phyloP scores from a whole-genome alignment of 345 rosid species.

The Passiflora organensis region DNA sequence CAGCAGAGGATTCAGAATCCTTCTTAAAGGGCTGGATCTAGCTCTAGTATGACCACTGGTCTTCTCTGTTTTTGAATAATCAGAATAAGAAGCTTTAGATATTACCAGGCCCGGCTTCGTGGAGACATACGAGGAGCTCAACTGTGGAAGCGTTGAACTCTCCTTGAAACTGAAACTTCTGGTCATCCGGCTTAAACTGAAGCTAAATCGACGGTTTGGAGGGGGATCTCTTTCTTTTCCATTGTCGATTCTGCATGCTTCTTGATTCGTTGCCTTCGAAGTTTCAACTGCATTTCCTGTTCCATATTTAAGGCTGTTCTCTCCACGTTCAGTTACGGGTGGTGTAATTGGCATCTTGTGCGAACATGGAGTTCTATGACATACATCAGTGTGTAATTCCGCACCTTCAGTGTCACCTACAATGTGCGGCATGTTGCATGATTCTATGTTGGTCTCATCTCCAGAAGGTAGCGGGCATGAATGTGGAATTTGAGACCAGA shows the following conservation, averaged over 20 bases:
- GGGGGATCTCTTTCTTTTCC: constrained; percentile 46
- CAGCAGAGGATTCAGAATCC: constrained; percentile 65
- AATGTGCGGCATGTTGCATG: constrained; percentile 18
- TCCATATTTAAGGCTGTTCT: constrained; percentile 13
- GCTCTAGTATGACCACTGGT: constrained; percentile 31
- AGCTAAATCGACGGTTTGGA: constrained; percentile 70
- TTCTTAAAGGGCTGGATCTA: constrained; percentile 69
- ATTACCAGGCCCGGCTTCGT: constrained; percentile 53
- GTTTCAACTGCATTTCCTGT: constrained; percentile 30
- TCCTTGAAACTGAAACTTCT: constrained; percentile 81
- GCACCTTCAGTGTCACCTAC: constrained; percentile 8
- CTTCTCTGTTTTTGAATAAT: constrained; percentile 38
- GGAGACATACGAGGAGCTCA: constrained; percentile 41
- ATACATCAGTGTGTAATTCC: constrained; percentile 32
- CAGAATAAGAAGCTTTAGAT: constrained; percentile 30
- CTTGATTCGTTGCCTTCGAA: constrained; percentile 37
- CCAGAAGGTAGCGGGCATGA: constrained; percentile 49
- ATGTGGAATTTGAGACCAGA: constrained; percentile 34
- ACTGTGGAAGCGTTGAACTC: constrained; percentile 38
- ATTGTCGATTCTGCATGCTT: constrained; percentile 28
- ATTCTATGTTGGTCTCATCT: constrained; percentile 23
- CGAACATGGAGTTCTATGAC: constrained; percentile 9
- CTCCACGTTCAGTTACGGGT: constrained; percentile 17
- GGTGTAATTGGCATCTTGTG: constrained; percentile 8
- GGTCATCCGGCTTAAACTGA: constrained; percentile 62